phyloP scores from a whole-genome alignment of 352 stramenopile genomes.

The Pythium dissotocum region DNA sequence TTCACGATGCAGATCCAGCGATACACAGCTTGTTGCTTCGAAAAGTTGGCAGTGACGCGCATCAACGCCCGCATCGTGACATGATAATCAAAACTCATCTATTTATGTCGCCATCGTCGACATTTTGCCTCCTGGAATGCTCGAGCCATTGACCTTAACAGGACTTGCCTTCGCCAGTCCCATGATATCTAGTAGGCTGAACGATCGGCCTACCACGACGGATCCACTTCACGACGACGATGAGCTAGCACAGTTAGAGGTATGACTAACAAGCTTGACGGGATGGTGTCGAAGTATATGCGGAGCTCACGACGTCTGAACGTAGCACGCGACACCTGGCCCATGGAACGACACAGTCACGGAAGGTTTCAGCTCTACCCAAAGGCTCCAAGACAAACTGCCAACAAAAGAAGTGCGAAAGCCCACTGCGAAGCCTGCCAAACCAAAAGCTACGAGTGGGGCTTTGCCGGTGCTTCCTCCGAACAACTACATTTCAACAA shows the following conservation, averaged over 20 bases:
- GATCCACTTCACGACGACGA: conserved; percentile 23
- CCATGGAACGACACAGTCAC: conserved; percentile 24
- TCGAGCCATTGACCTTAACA: too few species aligned
- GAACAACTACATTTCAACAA: conserved; percentile 11
- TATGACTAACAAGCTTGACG: neutral
- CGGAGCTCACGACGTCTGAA: neutral
- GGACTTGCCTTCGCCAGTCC: neutral
- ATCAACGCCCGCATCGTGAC: neutral
- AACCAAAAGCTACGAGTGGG: neutral
- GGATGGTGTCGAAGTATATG: too few species aligned
- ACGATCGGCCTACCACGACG: neutral
- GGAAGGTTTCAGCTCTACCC: neutral
- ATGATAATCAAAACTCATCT: conserved; percentile 14
- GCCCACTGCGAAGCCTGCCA: neutral
- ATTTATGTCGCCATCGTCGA: conserved; percentile 20
- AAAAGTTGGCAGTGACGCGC: neutral
- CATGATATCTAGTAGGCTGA: conserved; percentile 6
- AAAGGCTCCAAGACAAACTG: neutral
- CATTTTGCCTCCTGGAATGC: neutral
- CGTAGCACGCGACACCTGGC: conserved; percentile 22
- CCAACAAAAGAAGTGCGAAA: neutral
- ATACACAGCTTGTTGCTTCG: neutral
- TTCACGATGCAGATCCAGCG: too few species aligned
- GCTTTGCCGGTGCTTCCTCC: conserved; percentile 16
- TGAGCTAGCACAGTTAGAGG: conserved; percentile 26